A percentile compares a stretch with the other conserved stretches of the same genome.
These are phyloP conservation scores for Elsinoe necatrix DNA, from an alignment of 2,329 filamentous ascomycete species.

Conservation along the genomic window DNA sequence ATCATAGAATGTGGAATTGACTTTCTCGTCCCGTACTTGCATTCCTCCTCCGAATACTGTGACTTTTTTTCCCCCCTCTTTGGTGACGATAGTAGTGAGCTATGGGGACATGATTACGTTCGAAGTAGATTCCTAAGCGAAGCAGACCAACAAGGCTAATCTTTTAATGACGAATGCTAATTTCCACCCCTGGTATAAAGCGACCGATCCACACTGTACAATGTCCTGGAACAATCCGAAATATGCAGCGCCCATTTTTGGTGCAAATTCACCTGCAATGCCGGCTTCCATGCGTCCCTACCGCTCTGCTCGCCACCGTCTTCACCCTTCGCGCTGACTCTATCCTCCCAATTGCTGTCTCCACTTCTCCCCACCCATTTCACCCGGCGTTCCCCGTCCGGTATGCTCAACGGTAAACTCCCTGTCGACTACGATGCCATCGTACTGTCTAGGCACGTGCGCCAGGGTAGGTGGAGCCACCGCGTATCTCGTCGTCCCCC, in stretches of 20 bases:
- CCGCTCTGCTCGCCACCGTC: neutral
- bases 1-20: too few species aligned
- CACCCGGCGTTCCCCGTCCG: neutral
- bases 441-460: neutral
- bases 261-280: neutral
- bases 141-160: neutral
- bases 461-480: neutral
- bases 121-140: neutral
- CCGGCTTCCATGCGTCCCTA: neutral
- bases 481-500: neutral
- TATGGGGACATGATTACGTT: too few species aligned
- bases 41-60: too few species aligned
- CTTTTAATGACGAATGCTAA: neutral
- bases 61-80: too few species aligned
- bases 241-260: too few species aligned
- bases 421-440: neutral
- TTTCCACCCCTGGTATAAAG: neutral
- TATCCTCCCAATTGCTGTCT: neutral
- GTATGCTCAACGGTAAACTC: neutral
- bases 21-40: too few species aligned
- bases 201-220: neutral
- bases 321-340: neutral
- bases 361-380: neutral
- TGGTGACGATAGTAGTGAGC: too few species aligned
- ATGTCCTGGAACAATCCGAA: too few species aligned